Percentiles rank a stretch among this genome's conserved stretches.
phyloP scores from a whole-genome alignment of 2,329 filamentous ascomycete genomes.

The Apiospora arundinis region DNA sequence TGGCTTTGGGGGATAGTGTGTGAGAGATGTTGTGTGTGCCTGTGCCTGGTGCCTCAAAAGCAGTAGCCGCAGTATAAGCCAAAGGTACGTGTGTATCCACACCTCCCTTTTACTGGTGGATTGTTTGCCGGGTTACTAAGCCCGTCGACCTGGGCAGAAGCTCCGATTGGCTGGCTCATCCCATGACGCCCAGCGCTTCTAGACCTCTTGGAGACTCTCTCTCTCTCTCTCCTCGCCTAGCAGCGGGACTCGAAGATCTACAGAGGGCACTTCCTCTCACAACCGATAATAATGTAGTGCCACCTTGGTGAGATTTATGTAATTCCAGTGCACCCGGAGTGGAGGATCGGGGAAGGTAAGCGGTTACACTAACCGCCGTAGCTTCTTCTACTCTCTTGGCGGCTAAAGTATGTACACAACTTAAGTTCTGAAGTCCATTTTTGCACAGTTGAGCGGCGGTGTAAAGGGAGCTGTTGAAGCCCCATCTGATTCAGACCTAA shows the following conservation, averaged over 20 bases:
- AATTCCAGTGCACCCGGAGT: background rate
- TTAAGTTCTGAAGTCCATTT: background rate
- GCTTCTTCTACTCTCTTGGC: background rate
- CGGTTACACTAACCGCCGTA: background rate
- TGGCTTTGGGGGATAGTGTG: background rate
- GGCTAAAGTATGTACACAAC: background rate
- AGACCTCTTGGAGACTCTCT: background rate
- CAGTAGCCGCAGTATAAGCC: background rate
- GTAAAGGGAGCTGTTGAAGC: conserved; percentile 7
- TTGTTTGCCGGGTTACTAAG: background rate
- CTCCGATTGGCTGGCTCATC: background rate
- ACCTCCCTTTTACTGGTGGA: background rate
- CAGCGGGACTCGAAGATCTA: background rate
- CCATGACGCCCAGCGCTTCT: background rate
- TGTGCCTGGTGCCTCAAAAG: background rate
- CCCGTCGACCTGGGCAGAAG: background rate
- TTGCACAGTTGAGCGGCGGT: background rate
- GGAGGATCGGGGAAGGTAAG: conserved; percentile 9
- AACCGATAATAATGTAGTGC: background rate
- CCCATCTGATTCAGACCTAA: background rate
- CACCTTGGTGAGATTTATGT: background rate
- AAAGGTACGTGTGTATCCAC: background rate
- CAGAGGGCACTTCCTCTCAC: background rate
- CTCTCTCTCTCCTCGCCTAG: background rate
- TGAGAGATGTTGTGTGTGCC: background rate